phyloP scores from a whole-genome alignment of 139 green algal genomes.

The Chlamydomonas incerta region DNA sequence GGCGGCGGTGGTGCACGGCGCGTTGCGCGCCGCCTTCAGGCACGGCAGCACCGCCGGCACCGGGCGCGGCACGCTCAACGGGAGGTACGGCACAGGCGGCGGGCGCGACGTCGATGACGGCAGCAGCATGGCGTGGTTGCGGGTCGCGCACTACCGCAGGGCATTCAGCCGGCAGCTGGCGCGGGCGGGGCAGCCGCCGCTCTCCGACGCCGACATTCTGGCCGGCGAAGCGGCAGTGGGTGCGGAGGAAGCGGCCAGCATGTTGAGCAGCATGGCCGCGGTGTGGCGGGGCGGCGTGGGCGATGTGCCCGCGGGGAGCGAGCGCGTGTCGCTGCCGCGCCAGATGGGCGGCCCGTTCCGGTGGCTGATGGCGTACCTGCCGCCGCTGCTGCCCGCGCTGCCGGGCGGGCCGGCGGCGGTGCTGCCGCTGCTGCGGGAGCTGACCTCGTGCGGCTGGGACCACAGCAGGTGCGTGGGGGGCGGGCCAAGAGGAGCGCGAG shows the following conservation, averaged over 20 bases:
- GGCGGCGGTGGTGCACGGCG: neutral
- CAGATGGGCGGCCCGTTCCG: neutral
- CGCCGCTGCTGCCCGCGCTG: neutral
- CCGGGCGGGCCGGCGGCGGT: neutral
- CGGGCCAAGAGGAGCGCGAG: too few relatives aligned
- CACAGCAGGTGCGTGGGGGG: neutral
- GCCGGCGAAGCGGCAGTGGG: too few relatives aligned
- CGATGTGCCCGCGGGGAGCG: too few relatives aligned
- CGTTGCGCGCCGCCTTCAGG: neutral
- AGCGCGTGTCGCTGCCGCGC: neutral
- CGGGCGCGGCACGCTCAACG: neutral
- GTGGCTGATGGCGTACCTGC: neutral
- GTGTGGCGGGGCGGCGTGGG: too few relatives aligned
- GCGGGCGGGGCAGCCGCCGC: too few relatives aligned
- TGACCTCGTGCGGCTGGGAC: neutral
- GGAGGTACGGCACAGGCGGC: too few relatives aligned
- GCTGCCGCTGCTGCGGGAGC: constrained; percentile 6
- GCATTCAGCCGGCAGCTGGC: too few relatives aligned
- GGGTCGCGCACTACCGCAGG: too few relatives aligned
- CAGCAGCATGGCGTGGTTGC: too few relatives aligned
- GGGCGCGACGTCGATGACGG: too few relatives aligned
- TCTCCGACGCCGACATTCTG: neutral
- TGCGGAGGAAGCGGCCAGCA: neutral
- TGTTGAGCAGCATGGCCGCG: neutral
- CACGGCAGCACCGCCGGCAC: neutral